A percentile compares a stretch with the other conserved stretches of the same genome.
Evolutionary conservation across 1,284 basidiomycete genomes (phyloP).

Genomic region (Ustilago vetiveriae): DNA sequence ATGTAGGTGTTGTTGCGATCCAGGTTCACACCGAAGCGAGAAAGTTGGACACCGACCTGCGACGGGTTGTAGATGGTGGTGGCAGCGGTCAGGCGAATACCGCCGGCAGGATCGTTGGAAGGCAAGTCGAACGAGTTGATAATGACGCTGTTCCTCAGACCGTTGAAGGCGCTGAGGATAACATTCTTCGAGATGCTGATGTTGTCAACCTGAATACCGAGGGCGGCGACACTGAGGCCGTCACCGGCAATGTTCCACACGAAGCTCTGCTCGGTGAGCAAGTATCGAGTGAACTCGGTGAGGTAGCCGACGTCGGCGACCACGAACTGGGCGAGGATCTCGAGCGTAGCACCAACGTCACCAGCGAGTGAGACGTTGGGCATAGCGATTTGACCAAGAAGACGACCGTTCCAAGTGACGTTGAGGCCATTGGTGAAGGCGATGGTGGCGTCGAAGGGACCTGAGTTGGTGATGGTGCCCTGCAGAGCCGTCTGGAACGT

Average conservation of each 20-base stretch:
- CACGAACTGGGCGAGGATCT: conserved; percentile 73
- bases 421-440: conserved; percentile 75
- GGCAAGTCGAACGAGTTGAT: conserved; percentile 80
- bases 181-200: conserved; percentile 75
- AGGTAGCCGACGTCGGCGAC: conserved; percentile 75
- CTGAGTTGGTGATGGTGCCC: conserved; percentile 78
- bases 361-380: conserved; percentile 69
- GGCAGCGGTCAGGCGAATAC: conserved; percentile 76
- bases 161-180: conserved; percentile 78
- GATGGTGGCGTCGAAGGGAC: conserved; percentile 80
- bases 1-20: conserved; percentile 73
- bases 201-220: conserved; percentile 70
- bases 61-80: conserved; percentile 77
- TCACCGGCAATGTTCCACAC: conserved; percentile 79
- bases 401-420: conserved; percentile 74
- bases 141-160: conserved; percentile 74
- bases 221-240: conserved; percentile 73
- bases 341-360: conserved; percentile 75
- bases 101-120: conserved; percentile 78
- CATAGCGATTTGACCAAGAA: conserved; percentile 76
- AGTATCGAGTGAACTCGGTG: conserved; percentile 75
- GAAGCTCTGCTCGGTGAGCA: conserved; percentile 77
- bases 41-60: conserved; percentile 78
- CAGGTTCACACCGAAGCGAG: conserved; percentile 75
- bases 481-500: conserved; percentile 75